Percentiles rank a stretch among this genome's conserved stretches.
phyloP scores from a whole-genome alignment of 257 asterid species.

The Solanum dulcamara region DNA sequence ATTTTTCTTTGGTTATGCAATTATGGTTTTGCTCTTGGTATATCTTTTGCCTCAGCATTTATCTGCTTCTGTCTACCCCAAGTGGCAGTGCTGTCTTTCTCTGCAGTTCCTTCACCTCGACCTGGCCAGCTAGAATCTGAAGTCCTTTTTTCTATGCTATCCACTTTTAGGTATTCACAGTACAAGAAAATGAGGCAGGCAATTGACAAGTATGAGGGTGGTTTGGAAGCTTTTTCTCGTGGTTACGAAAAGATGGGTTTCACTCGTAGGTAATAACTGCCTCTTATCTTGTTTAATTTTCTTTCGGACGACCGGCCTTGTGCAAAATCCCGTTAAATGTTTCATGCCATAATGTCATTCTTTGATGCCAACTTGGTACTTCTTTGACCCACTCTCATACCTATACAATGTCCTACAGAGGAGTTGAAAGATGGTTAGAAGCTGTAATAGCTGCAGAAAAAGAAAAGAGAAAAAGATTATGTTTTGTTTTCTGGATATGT shows the following conservation, averaged over 20 bases:
- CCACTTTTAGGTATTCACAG: constrained; percentile 55
- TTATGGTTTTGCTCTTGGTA: not conserved
- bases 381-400: not conserved
- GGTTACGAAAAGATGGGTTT: constrained; percentile 94
- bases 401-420: not conserved
- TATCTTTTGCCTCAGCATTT: not conserved
- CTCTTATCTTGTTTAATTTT: not conserved
- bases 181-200: constrained; percentile 67
- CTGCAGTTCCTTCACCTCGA: not conserved
- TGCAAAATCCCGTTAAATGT: not conserved
- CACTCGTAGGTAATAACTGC: constrained; percentile 56
- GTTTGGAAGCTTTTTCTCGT: constrained; percentile 84
- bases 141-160: not conserved
- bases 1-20: not conserved
- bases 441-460: not conserved
- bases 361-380: not conserved
- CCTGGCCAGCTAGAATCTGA: not conserved
- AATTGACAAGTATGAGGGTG: constrained; percentile 89
- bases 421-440: not conserved
- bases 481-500: not conserved
- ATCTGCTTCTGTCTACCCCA: not conserved
- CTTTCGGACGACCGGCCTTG: not conserved
- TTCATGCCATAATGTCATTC: not conserved
- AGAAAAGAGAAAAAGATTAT: not conserved
- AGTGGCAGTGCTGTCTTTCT: not conserved